Evolutionary conservation across 139 green algal genomes (phyloP).

Genomic region (Trebouxia sp.): DNA sequence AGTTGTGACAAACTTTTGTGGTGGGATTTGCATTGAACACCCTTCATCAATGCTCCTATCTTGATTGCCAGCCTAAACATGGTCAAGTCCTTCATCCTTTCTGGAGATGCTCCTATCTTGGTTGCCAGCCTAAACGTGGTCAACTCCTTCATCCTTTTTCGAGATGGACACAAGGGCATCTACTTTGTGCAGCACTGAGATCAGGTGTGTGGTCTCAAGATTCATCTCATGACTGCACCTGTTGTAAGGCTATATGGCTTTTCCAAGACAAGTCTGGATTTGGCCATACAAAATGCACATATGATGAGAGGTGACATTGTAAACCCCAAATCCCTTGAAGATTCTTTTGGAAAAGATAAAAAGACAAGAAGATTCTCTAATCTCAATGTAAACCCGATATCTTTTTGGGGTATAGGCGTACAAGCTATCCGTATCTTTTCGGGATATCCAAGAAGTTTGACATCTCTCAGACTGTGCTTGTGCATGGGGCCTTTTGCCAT

Average conservation of each 20-base stretch:
- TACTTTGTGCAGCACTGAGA: conserved; percentile 22
- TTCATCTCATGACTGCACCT: not conserved
- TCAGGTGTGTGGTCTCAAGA: not conserved
- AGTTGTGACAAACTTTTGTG: too few relatives aligned
- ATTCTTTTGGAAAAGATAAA: too few relatives aligned
- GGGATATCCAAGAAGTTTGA: too few relatives aligned
- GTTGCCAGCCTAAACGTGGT: conserved; percentile 65
- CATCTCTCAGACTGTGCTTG: not conserved
- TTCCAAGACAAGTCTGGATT: not conserved
- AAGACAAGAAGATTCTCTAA: too few relatives aligned
- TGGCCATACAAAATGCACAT: not conserved
- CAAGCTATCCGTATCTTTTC: too few relatives aligned
- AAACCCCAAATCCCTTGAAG: too few relatives aligned
- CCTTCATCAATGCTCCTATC: conserved; percentile 80
- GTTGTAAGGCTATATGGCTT: not conserved
- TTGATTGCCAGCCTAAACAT: conserved; percentile 62
- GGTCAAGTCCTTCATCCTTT: conserved; percentile 89
- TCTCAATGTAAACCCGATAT: too few relatives aligned
- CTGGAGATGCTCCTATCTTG: conserved; percentile 77
- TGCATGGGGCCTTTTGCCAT: not conserved
- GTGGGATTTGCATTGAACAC: too few relatives aligned
- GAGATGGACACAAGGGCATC: conserved; percentile 69
- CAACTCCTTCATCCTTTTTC: conserved; percentile 87
- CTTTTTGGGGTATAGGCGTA: too few relatives aligned
- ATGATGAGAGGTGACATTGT: too few relatives aligned